Percentiles rank a stretch among this genome's conserved stretches.
These are phyloP conservation scores for Suillus bovinus DNA, from an alignment of 768 basidiomycete species.

Conservation along the genomic window DNA sequence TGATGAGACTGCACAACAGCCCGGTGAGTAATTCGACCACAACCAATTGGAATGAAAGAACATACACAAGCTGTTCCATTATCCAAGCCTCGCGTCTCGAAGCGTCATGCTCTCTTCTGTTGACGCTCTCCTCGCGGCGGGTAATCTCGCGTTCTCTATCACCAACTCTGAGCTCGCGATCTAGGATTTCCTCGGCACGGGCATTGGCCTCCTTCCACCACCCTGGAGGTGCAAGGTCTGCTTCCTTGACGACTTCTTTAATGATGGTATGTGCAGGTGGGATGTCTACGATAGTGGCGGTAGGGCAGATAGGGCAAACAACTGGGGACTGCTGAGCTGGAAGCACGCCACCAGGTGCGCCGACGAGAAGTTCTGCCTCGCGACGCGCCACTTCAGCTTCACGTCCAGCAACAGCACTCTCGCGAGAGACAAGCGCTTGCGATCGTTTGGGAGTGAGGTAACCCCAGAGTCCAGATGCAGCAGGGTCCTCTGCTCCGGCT, in stretches of 20 bases:
- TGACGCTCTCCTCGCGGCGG: slow-evolving; percentile 81
- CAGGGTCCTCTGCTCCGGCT: slow-evolving; percentile 37
- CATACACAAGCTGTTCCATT: slow-evolving; percentile 90
- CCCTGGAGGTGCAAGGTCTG: slow-evolving; percentile 75
- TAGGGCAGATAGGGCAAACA: slow-evolving; percentile 58
- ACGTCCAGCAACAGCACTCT: slow-evolving; percentile 75
- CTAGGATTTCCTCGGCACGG: slow-evolving; percentile 79
- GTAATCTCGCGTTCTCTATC: slow-evolving; percentile 87
- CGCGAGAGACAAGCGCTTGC: slow-evolving; percentile 76
- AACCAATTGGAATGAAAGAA: slow-evolving; percentile 10
- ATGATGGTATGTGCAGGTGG: slow-evolving; percentile 76
- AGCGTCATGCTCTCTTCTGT: slow-evolving; percentile 84
- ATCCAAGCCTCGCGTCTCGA: slow-evolving; percentile 88
- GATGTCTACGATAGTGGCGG: slow-evolving; percentile 56
- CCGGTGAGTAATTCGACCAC: slow-evolving; percentile 8
- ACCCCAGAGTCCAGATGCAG: slow-evolving; percentile 59
- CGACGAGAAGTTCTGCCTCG: slow-evolving; percentile 82
- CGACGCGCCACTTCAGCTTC: slow-evolving; percentile 89
- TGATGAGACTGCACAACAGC: slow-evolving; percentile 52
- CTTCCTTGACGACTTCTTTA: slow-evolving; percentile 85
- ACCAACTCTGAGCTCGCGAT: slow-evolving; percentile 82
- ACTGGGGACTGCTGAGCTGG: slow-evolving; percentile 48
- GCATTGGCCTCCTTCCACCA: slow-evolving; percentile 70
- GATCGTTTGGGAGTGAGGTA: slow-evolving; percentile 82
- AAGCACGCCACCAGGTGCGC: slow-evolving; percentile 80